These are phyloP conservation scores for Stygiomarasmius scandens DNA, from an alignment of 1,284 basidiomycete genomes.

Conservation along the genomic window DNA sequence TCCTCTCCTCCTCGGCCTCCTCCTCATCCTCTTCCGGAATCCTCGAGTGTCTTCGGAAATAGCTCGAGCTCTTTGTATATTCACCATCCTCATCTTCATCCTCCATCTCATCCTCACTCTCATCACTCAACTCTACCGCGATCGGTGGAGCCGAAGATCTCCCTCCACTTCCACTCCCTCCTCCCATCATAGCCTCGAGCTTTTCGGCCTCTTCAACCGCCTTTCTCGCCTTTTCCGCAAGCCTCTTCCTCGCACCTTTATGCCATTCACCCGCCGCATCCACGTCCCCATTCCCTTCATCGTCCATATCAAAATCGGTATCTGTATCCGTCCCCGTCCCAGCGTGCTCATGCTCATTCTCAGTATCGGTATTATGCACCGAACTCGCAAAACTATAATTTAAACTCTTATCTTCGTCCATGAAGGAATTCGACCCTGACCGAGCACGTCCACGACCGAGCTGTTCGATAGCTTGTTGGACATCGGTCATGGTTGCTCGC, in stretches of 20 bases:
- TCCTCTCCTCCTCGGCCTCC: slow-evolving; percentile 25
- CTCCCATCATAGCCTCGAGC: slow-evolving; percentile 45
- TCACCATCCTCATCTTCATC: slow-evolving; percentile 38
- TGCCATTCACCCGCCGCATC: slow-evolving; percentile 65
- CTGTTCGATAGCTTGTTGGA: slow-evolving; percentile 84
- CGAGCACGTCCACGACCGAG: slow-evolving; percentile 52
- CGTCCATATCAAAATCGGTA: slow-evolving; percentile 43
- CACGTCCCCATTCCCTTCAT: slow-evolving; percentile 43
- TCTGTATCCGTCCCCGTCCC: slow-evolving; percentile 51
- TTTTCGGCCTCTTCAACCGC: slow-evolving; percentile 60
- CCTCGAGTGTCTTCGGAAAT: slow-evolving; percentile 50
- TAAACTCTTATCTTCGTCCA: slow-evolving; percentile 58
- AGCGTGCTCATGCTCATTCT: slow-evolving; percentile 49
- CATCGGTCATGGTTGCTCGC: slow-evolving; percentile 85
- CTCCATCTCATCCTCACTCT: slow-evolving; percentile 71
- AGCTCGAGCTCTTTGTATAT: slow-evolving; percentile 34
- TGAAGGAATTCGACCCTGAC: slow-evolving; percentile 30
- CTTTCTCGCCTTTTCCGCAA: slow-evolving; percentile 74
- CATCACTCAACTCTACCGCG: slow-evolving; percentile 77
- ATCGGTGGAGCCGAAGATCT: slow-evolving; percentile 60
- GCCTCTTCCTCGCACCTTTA: slow-evolving; percentile 62
- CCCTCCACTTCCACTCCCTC: slow-evolving; percentile 32
- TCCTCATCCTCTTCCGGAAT: slow-evolving; percentile 73
- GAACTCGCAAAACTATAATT: slow-evolving; percentile 78
- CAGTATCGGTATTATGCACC: slow-evolving; percentile 54